phyloP scores from a whole-genome alignment of 352 stramenopile species.

The Aphanomyces euteiches region DNA sequence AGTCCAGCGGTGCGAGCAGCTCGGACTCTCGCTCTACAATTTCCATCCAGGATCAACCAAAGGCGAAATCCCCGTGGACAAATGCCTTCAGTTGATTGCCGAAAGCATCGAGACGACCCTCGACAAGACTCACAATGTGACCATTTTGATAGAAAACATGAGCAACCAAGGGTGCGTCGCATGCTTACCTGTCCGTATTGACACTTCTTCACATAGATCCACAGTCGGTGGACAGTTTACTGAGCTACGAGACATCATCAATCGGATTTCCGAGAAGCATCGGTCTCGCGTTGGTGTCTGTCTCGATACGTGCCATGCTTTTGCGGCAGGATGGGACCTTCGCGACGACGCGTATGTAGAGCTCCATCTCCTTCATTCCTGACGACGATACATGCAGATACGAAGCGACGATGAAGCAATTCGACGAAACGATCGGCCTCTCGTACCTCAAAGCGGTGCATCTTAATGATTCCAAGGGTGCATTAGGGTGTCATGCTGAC shows the following conservation, averaged over 20 bases:
- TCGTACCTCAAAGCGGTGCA: constrained; percentile 49
- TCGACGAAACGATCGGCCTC: constrained; percentile 34
- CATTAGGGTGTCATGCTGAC: constrained; percentile 36
- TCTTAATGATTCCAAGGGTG: constrained; percentile 46
- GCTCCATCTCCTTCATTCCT: constrained; percentile 3
- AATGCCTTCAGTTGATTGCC: constrained; percentile 37
- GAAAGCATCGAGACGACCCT: constrained; percentile 40
- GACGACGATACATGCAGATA: constrained; percentile 24
- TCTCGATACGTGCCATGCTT: constrained; percentile 47
- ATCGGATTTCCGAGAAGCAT: constrained; percentile 20
- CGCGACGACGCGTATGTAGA: constrained; percentile 15
- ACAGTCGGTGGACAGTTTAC: constrained; percentile 38
- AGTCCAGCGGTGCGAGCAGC: constrained; percentile 39
- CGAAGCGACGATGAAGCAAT: constrained; percentile 40
- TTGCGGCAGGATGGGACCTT: constrained; percentile 39
- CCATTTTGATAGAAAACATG: constrained; percentile 48
- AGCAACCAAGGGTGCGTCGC: constrained; percentile 40
- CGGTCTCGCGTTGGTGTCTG: constrained; percentile 39
- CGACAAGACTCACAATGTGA: constrained; percentile 33
- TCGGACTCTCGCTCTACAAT: constrained; percentile 43
- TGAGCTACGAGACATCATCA: constrained; percentile 41
- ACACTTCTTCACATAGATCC: constrained; percentile 7
- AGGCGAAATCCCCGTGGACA: constrained; percentile 22
- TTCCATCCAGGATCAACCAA: constrained; percentile 43
- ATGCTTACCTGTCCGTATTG: not conserved